These are phyloP conservation scores for Geranomyces variabilis DNA, from an alignment of 192 early-diverging fungal genomes.

Conservation along the genomic window DNA sequence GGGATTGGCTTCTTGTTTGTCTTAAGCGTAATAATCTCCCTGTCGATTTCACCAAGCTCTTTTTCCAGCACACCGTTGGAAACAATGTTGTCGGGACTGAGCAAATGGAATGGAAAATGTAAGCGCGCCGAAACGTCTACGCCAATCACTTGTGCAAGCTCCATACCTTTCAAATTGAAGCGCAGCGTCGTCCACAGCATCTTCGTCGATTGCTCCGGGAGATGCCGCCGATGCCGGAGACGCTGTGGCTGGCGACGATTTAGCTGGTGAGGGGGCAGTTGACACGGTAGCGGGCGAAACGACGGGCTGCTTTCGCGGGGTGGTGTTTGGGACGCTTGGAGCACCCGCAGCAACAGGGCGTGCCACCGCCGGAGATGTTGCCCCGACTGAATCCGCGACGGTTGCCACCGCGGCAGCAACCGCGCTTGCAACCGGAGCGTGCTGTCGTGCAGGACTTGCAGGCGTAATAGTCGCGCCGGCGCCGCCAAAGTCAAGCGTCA, in stretches of 20 bases:
- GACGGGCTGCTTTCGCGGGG: no score
- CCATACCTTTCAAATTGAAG: slow-evolving; percentile 39
- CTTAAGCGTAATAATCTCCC: slow-evolving; percentile 49
- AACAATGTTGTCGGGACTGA: slow-evolving; percentile 69
- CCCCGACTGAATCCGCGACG: background rate
- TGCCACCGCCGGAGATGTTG: background rate
- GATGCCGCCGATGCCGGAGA: background rate
- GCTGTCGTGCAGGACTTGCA: no score
- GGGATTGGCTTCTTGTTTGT: slow-evolving; percentile 48
- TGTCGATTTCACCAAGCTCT: slow-evolving; percentile 56
- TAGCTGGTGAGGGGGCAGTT: background rate
- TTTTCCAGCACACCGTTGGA: slow-evolving; percentile 77
- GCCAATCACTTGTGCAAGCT: no score
- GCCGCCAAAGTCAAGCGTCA: slow-evolving; percentile 24
- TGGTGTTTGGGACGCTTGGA: background rate
- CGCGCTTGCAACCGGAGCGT: no score
- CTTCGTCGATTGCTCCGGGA: background rate
- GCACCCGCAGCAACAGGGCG: background rate
- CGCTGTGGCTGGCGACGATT: background rate
- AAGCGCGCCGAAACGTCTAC: no score
- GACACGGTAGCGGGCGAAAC: background rate
- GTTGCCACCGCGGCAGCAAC: background rate
- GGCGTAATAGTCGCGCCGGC: no score
- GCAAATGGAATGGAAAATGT: background rate
- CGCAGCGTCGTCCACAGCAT: background rate